phyloP scores from a whole-genome alignment of 2,329 filamentous ascomycete genomes.

The Fusarium armeniacum region DNA sequence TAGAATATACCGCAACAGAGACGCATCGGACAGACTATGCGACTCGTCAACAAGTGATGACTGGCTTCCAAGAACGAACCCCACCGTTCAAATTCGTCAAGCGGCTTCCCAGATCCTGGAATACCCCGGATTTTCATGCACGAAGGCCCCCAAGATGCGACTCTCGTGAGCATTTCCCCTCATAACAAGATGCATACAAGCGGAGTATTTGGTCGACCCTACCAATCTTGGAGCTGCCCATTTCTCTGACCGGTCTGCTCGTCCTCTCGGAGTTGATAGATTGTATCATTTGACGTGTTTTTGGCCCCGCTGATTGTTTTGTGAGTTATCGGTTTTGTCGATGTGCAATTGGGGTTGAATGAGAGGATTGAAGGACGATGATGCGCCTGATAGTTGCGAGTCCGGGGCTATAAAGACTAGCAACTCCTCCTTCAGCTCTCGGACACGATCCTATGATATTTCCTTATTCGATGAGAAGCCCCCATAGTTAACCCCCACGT shows the following conservation, averaged over 20 bases:
- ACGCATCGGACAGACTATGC: background rate
- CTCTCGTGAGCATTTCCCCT: conserved; percentile 37
- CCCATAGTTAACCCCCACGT: background rate
- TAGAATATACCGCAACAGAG: conserved; percentile 20
- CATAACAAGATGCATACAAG: conserved; percentile 36
- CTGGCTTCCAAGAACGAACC: conserved; percentile 32
- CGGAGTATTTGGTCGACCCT: conserved; percentile 29
- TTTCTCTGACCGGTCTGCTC: conserved; percentile 35
- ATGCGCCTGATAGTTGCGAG: background rate
- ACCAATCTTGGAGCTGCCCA: conserved; percentile 40
- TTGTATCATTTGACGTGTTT: conserved; percentile 36
- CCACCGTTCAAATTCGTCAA: conserved; percentile 36
- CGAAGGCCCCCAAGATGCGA: conserved; percentile 24
- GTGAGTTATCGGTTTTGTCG: conserved; percentile 12
- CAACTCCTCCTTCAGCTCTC: background rate
- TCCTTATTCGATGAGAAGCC: background rate
- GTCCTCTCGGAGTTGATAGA: conserved; percentile 25
- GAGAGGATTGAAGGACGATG: conserved; percentile 2
- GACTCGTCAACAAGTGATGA: background rate
- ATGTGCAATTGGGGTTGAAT: conserved; percentile 10
- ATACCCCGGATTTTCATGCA: conserved; percentile 46
- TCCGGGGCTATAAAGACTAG: conserved; percentile 12
- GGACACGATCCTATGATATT: background rate
- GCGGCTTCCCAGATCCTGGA: conserved; percentile 28
- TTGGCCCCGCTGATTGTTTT: conserved; percentile 26